Evolutionary conservation across 768 basidiomycete genomes (phyloP), one percentile per base, ranked within the genome.

Genomic region (Cyathus striatus): DNA sequence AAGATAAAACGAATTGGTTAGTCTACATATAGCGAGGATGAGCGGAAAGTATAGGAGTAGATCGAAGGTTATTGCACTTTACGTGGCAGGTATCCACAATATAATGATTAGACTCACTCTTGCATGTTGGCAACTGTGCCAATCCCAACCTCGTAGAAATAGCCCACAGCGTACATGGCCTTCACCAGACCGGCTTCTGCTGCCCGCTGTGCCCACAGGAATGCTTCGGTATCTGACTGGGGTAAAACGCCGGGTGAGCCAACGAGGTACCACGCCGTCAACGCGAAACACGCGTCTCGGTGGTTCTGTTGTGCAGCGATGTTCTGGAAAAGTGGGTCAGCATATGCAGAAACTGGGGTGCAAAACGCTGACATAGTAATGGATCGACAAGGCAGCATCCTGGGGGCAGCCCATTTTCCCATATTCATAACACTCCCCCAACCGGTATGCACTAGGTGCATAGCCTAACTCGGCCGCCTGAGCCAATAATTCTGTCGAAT

Each of bases 341-440:
- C 42, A 35, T 18, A 47, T 35, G 12, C 27, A 27, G 36, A 43
- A 18, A 25, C 40, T 41, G 40, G 45, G 17, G 43, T n/a, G 33
- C 12, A 30, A 44, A n/a, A 76, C 88, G 60, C 64, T n/a, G n/a
- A 95, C 93, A 62, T 99, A 98, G 64, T 98, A 98, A 65, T 99
- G 96, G 54, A 99, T 99, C 36, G 91, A 95, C 44, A 99, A 71
- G 22, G 96, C 96, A 1, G 94, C 81, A 60, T 99, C 96, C 59
- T 93, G 90, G 14, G 96, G 96, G 56, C 96, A 98, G 6, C 93
- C 94, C 81, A 97, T 86, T 72, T 90, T 94, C 25, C 96, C 96
- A 62, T 98, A 99, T 70, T 99, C 96, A 62, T 99, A 99, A 62
- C 94, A 97, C 66, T 98, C 95, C 20, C 96, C 96, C 44, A 98